These are phyloP conservation scores for Globisporangium megalacanthum DNA, from an alignment of 352 stramenopile species.

Conservation along the genomic window DNA sequence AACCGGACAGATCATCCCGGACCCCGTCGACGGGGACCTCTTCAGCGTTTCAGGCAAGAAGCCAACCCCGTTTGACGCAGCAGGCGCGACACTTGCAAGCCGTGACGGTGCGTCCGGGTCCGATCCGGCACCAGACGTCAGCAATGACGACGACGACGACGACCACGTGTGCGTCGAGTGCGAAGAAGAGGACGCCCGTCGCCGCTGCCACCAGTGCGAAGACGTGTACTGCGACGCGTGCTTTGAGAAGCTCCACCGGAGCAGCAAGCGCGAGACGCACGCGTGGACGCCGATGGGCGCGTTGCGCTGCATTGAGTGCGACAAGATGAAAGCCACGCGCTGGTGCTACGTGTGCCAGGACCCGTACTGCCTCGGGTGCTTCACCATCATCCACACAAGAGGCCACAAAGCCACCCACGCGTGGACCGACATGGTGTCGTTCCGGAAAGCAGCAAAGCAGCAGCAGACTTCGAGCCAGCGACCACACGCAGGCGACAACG, in stretches of 20 bases:
- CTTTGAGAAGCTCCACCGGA: constrained; percentile 71
- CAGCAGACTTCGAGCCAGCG: constrained; percentile 23
- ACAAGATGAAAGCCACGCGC: constrained; percentile 79
- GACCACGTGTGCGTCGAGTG: constrained; percentile 74
- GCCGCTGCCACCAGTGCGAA: constrained; percentile 66
- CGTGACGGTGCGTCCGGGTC: too few relatives aligned
- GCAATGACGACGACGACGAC: constrained; percentile 48
- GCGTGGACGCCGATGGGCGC: constrained; percentile 71
- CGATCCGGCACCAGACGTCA: constrained; percentile 8
- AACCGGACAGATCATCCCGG: constrained; percentile 56
- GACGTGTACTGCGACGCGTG: constrained; percentile 76
- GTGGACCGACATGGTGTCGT: constrained; percentile 65
- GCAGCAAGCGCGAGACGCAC: constrained; percentile 64
- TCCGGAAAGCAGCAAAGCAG: constrained; percentile 40
- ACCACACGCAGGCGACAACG: constrained; percentile 26
- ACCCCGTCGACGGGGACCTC: constrained; percentile 37
- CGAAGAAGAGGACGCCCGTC: constrained; percentile 63
- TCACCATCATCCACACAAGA: constrained; percentile 79
- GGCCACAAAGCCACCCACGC: constrained; percentile 68
- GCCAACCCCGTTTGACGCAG: constrained; percentile 9
- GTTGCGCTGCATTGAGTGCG: constrained; percentile 78
- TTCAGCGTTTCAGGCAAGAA: constrained; percentile 22
- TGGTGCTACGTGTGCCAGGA: constrained; percentile 75
- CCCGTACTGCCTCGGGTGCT: constrained; percentile 77
- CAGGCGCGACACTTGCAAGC: neutral